A percentile compares a stretch with the other conserved stretches of the same genome.
These are phyloP conservation scores for Trametes cubensis DNA, from an alignment of 768 basidiomycete species.

Conservation along the genomic window DNA sequence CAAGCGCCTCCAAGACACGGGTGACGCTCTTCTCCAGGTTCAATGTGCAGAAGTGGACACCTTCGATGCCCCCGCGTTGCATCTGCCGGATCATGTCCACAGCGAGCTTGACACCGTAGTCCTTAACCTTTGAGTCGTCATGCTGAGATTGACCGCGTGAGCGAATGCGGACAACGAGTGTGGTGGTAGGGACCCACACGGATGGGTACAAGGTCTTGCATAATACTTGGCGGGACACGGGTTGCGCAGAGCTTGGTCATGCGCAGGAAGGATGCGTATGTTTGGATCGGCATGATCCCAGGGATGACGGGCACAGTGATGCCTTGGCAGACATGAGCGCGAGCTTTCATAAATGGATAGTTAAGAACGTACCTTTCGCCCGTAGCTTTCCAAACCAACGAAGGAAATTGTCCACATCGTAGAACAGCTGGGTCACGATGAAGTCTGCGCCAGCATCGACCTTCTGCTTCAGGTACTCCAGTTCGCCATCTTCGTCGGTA, in stretches of 20 bases:
- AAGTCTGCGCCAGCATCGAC: conserved; percentile 95
- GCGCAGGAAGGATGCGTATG: conserved; percentile 89
- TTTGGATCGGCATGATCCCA: conserved; percentile 98
- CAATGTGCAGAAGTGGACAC: conserved; percentile 93
- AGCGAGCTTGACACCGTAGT: conserved; percentile 88
- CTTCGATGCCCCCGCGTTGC: conserved; percentile 58
- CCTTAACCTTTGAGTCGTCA: conserved; percentile 92
- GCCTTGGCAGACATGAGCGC: conserved; percentile 49
- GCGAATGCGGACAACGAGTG: background rate
- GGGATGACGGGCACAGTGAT: conserved; percentile 91
- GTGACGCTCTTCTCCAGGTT: conserved; percentile 97
- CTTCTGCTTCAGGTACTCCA: conserved; percentile 79
- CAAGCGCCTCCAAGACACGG: conserved; percentile 76
- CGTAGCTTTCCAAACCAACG: conserved; percentile 77
- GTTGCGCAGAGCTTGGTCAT: conserved; percentile 88
- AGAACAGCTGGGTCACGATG: conserved; percentile 95
- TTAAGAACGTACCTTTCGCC: conserved; percentile 56
- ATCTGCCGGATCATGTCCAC: conserved; percentile 74
- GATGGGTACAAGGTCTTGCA: conserved; percentile 71
- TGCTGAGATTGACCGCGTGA: conserved; percentile 52
- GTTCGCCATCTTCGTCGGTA: conserved; percentile 59
- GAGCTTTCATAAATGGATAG: background rate
- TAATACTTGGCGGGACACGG: conserved; percentile 67
- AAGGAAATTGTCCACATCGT: conserved; percentile 88
- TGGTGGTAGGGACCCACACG: conserved; percentile 51